These are phyloP conservation scores for Cajanus cajan DNA, from an alignment of 306 rosid species.

Conservation along the genomic window DNA sequence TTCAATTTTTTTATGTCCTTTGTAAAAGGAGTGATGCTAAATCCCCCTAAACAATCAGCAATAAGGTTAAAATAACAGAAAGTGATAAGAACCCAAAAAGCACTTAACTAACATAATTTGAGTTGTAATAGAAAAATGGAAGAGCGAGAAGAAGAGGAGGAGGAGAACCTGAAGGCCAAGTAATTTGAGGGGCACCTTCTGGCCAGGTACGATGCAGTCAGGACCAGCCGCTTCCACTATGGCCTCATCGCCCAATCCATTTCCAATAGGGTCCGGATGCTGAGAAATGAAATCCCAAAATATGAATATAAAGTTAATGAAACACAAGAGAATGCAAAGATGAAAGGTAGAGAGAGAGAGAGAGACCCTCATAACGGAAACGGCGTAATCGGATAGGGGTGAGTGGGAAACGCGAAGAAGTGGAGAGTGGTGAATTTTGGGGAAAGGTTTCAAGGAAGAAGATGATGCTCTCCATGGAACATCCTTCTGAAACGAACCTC, in stretches of 20 bases:
- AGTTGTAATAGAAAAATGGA: neutral
- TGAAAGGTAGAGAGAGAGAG: neutral
- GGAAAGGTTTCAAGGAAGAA: slow-evolving; percentile 56
- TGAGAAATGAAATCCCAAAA: slow-evolving; percentile 22
- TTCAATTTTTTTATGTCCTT: neutral
- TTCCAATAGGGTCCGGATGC: slow-evolving; percentile 77
- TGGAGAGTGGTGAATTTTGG: slow-evolving; percentile 83
- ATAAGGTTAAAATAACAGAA: neutral
- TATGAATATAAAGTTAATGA: neutral
- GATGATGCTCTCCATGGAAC: slow-evolving; percentile 85
- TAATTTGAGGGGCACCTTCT: slow-evolving; percentile 54
- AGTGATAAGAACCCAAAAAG: neutral
- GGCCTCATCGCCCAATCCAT: slow-evolving; percentile 77
- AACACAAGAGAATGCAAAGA: neutral
- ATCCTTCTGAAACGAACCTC: slow-evolving; percentile 60
- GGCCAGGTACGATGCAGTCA: slow-evolving; percentile 91
- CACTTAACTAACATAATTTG: neutral
- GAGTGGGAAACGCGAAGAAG: slow-evolving; percentile 61
- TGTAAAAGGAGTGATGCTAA: neutral
- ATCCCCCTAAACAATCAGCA: neutral
- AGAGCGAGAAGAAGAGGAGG: neutral
- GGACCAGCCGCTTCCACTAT: slow-evolving; percentile 92
- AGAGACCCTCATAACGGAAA: slow-evolving; percentile 70
- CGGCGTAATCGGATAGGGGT: slow-evolving; percentile 63
- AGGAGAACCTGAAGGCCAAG: slow-evolving; percentile 80